Base-by-base conservation (phyloP, 2,329 filamentous ascomycete genomes). In the Colletotrichum cordylinicola region DNA sequence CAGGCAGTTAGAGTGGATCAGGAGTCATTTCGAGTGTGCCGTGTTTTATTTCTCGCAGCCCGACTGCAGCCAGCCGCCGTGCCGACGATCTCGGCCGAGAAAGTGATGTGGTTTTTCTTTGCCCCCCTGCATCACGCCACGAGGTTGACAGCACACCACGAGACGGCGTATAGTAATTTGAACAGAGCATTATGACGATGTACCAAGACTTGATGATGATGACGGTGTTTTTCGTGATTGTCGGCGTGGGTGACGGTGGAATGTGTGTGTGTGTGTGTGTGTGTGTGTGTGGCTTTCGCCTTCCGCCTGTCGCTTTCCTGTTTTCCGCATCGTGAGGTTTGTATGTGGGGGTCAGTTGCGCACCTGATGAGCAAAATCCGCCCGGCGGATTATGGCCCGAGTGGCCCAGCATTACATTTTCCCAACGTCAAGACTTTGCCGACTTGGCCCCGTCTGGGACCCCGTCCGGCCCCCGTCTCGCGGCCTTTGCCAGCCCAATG, bases 1-100 rank as follows among this genome's bases (percentile, higher is more conserved):
- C 70, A 66, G 74, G 74, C 74, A 74, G 70, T 74, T 74, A 73
- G 58, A 73, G 70, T 76, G 70, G 70, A 74, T 37, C 74, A 43
- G 74, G 64, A 48, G 65, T 68, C 48, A 31, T 66, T 37, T 48
- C 27, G 67, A 70, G 67, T 62, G 24, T n/a, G 43, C 21, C 31
- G 24, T 60, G 18, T 18, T 48, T 70, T 52, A 21, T 29, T 39
- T 29, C 13, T 27, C 27, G 31, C 35, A 29, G 13, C 55, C 39
- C 55, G 33, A 31, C 18, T 21, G 21, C 33, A 18, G 27, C 29
- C n/a, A 52, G 43, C n/a, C 18, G 43, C 10, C 31, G 35, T 65
- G 48, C 35, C 65, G 37, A 62, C 39, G 7, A 33, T 68, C 56
- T 76, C 64, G 58, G 70, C 64, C 74, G 58, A 69, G 43, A 66